phyloP scores from a whole-genome alignment of 208 protist species.

The Crithidia mellificae region DNA sequence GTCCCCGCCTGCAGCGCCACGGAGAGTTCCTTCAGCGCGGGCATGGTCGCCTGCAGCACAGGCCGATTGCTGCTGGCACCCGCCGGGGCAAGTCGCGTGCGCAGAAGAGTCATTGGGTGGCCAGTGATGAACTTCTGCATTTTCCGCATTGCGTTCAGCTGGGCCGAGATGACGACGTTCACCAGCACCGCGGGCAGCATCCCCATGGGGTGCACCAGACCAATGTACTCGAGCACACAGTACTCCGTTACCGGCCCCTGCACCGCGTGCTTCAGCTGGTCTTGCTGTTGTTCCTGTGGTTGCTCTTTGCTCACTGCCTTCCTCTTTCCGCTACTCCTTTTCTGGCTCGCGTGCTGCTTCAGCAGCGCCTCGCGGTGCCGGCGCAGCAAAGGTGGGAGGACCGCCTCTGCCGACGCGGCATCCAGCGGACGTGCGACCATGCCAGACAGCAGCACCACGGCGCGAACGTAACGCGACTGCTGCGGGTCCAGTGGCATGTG shows the following conservation, averaged over 20 bases:
- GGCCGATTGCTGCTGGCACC: neutral
- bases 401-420: constrained; percentile 9
- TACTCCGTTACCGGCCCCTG: constrained; percentile 13
- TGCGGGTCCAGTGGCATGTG: constrained; percentile 53
- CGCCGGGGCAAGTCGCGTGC: neutral
- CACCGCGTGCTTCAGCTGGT: too few species aligned
- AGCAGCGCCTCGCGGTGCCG: constrained; percentile 5
- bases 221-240: constrained; percentile 71
- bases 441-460: constrained; percentile 59
- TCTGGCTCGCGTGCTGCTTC: neutral
- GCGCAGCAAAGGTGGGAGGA: constrained; percentile 21
- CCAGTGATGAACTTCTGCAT: constrained; percentile 54
- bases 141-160: constrained; percentile 43
- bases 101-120: constrained; percentile 39
- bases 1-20: constrained; percentile 7
- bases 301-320: neutral
- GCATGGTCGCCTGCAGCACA: constrained; percentile 5
- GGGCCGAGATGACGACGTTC: constrained; percentile 68
- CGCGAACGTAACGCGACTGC: constrained; percentile 73
- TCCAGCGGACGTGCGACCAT: constrained; percentile 55
- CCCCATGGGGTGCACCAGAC: constrained; percentile 80
- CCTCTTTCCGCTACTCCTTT: neutral
- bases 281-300: neutral
- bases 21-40: constrained; percentile 16
- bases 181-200: constrained; percentile 60